Evolutionary conservation across 2,329 filamentous ascomycete genomes (phyloP), one percentile per base, ranked within the genome.

Genomic region (Chrysoporthe austroafricana): DNA sequence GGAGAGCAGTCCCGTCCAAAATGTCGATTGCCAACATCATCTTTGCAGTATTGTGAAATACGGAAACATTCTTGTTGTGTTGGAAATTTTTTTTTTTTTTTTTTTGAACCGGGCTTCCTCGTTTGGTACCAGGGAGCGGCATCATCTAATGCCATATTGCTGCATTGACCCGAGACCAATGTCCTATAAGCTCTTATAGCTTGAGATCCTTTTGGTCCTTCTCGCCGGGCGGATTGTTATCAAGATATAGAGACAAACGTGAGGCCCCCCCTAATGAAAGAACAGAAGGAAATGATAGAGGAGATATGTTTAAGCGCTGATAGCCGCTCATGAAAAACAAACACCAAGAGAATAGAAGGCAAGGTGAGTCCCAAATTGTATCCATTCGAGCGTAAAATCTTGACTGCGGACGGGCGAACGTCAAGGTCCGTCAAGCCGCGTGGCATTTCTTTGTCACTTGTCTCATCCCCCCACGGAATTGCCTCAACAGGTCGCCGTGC

Each of bases 401-500:
- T 62, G 54, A 63, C 67, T 16, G 60, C 59, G 60, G 50, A 21
- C 14, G n/a, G 43, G 18, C 36, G 32, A 62, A 64, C 34, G 54
- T 62, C 61, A 56, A 64, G 61, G 62, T 58, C 64, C 61, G 56
- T 63, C 62, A 46, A 60, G 56, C 67, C 67, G 67, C 61, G 61
- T 69, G 67, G 64, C 67, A 44, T 61, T 61, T 57, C 48, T 69
- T 66, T 67, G 67, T 63, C 59, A 61, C 46, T 64, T 56, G 64
- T 69, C 48, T 67, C 56, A 57, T 43, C 48, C 54, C 62, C 61
- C 48, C 58, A 62, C 52, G 58, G 56, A 63, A 43, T 13, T 52
- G 7, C 5, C 48, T 64, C 62, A 34, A 57, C 62, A 65, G 44
- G 32, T 52, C 44, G 16, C 50, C 57, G 42, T 58, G 64, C 62